phyloP scores from a whole-genome alignment of 2,329 filamentous ascomycete genomes.

The Xylaria arbuscula region DNA sequence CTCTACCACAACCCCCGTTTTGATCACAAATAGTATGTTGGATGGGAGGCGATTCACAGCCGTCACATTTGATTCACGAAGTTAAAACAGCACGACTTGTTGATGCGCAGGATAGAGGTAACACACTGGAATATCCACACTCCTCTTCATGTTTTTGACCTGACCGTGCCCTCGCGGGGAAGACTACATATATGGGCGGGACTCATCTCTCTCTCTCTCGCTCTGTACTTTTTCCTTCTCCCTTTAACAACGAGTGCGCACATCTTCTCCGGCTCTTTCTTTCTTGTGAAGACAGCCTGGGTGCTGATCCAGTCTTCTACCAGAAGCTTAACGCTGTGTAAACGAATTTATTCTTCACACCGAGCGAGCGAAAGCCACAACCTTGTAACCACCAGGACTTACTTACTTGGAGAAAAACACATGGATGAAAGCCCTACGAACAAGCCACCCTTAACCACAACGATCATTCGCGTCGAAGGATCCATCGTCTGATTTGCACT shows the following conservation, averaged over 20 bases:
- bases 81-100: constrained; percentile 9
- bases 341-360: constrained; percentile 19
- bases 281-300: constrained; percentile 4
- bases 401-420: constrained; percentile 20
- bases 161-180: constrained; percentile 3
- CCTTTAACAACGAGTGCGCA: constrained; percentile 2
- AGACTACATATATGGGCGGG: constrained; percentile 27
- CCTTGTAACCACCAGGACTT: constrained; percentile 19
- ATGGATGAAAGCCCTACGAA: constrained; percentile 11
- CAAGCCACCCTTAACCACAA: constrained; percentile 12
- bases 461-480: constrained; percentile 8
- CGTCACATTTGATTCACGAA: constrained; percentile 7
- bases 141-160: constrained; percentile 4
- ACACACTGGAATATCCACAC: constrained; percentile 14
- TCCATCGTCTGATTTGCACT: constrained; percentile 6
- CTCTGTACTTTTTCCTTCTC: not conserved
- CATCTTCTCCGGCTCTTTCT: not conserved
- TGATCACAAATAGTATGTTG: constrained; percentile 8
- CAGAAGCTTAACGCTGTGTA: constrained; percentile 15
- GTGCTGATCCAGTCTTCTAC: constrained; percentile 26
- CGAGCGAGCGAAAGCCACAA: constrained; percentile 28
- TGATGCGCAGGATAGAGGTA: constrained; percentile 17
- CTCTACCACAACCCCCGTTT: constrained; percentile 1
- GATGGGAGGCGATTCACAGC: constrained; percentile 10
- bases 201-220: constrained; percentile 15